Base-by-base conservation (phyloP, 1,284 basidiomycete species). In the Athelia sp. region DNA sequence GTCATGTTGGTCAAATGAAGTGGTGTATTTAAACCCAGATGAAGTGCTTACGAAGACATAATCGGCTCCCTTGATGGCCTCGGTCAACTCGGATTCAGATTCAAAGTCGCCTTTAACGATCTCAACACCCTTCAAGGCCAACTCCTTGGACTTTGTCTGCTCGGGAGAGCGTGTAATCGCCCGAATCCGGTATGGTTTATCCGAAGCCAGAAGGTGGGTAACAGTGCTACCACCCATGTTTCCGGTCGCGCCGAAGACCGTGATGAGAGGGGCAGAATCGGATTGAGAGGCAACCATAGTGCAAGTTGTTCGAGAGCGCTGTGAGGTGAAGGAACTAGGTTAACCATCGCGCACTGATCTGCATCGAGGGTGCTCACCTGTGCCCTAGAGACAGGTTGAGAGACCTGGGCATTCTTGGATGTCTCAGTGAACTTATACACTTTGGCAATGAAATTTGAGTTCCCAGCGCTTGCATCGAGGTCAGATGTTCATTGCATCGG, bases 231-330 rank as follows among this genome's bases (percentile, higher is more conserved):
- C 58, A 31, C 60, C 61, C 43, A 60, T 58, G 11, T 45, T 47
- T 14, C 61, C 61, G 13, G 61, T 62, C 15, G 56, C 56, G 22
- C 61, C 61, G 18, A 59, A 54, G 32, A 62, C 47, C 24, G 55
- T 56, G 49, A 58, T 50, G 19, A 60, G 43, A 11, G 58, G 59
- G 10, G 55, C 58, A 19, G 51, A 38, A 3, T 35, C 19, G 4
- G 34, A 36, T 4, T 43, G 36, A 17, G 56, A 50, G 42, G 55
- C 48, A 44, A 54, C 54, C 60, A 62, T 62, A 11, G 32, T 34
- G 32, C 11, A 11, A n/a, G 32, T 34, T 34, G 32, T 11, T 11
- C n/a, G n/a, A 34, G 32, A n/a, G 32, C n/a, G 32, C n/a, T n/a
- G n/a, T n/a, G n/a, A n/a, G n/a, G n/a, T n/a, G n/a, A n/a, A n/a